A percentile compares a stretch with the other conserved stretches of the same genome.
Conservation (phyloP, 495 filamentous ascomycete genomes). For the Polyplosphaeria fusca region DNA sequence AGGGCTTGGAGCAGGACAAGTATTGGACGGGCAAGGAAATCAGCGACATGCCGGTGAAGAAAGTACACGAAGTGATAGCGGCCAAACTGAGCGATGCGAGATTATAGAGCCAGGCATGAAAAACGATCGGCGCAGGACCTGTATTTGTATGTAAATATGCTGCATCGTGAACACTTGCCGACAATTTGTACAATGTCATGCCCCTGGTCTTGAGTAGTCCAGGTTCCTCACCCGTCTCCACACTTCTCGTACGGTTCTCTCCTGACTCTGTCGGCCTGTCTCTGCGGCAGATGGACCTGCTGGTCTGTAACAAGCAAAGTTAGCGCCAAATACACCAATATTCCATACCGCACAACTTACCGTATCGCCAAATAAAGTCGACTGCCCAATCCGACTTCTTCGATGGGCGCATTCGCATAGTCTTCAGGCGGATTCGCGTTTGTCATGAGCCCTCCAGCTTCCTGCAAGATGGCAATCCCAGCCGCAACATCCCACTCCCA, state of each 20-base stretch:
- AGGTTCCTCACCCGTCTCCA: conserved; percentile 61
- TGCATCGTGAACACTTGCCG: neutral
- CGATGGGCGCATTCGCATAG: conserved; percentile 52
- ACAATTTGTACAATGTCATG: conserved; percentile 30
- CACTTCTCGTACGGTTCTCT: conserved; percentile 63
- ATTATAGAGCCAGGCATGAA: neutral
- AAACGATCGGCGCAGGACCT: neutral
- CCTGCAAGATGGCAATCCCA: conserved; percentile 54
- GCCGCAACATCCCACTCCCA: conserved; percentile 61
- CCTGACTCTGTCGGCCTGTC: conserved; percentile 60
- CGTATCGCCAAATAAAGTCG: conserved; percentile 63
- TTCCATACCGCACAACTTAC: conserved; percentile 42
- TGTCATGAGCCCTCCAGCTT: conserved; percentile 63
- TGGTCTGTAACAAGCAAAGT: conserved; percentile 44
- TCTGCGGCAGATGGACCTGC: conserved; percentile 59
- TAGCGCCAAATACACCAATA: too few relatives aligned
- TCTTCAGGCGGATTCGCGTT: conserved; percentile 63
- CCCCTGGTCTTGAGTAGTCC: conserved; percentile 59
- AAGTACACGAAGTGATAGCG: conserved; percentile 52
- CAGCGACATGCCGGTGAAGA: conserved; percentile 52
- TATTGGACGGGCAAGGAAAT: conserved; percentile 60
- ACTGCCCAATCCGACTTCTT: conserved; percentile 57
- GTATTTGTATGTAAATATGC: conserved; percentile 3
- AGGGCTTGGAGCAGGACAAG: conserved; percentile 65
- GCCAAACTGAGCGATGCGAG: conserved; percentile 38